Evolutionary conservation across 2,329 filamentous ascomycete species (phyloP), one percentile per base, ranked within the genome.

Genomic region (Calonectria fujianensis): DNA sequence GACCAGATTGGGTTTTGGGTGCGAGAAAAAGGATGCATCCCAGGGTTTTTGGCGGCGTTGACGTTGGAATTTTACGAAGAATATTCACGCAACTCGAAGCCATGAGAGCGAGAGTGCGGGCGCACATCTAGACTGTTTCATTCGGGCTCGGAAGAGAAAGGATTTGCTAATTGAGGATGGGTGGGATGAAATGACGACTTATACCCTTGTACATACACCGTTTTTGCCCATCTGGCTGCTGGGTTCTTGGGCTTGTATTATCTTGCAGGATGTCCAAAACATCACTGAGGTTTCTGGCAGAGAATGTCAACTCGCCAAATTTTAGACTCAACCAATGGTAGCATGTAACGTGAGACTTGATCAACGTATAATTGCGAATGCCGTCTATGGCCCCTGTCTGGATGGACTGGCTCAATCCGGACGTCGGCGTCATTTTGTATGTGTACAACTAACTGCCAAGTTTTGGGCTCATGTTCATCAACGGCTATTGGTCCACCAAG

Each of bases 1-100:
- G 94, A 95, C 81, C 91, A 96, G 83, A 96, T 98, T 82, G 94
- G 95, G 77, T 98, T 98, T 85, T 99, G 97, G 96, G 96, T 98
- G 1, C 92, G 97, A 82, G 96, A 97, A 80, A 93, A 96, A 87
- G 96, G 96, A 61, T 96, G 96, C 84, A 97, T 98, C 76, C 96
- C 96, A 6, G 96, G 96, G 71, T 98, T 98, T 84, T 85, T 98
- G 77, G 96, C 96, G 41, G 96, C 96, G 20, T 89, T 98, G 86
- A 98, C 96, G 50, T 85, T 98, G 82, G 96, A 98, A 86, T 98
- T 98, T 86, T 98, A 95, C 84, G 96, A 98, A 80, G 92, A 94
- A 86, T 85, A 90, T 72, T 80, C 79, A 24, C 78, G 73, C 50
- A 77, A 76, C 8, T 72, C 80, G 7, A 80, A 76, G 76, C 72